A percentile compares a stretch with the other conserved stretches of the same genome.
Evolutionary conservation across 129 eudicot species (phyloP).

Genomic region (Centrapalus pauciflorus): DNA sequence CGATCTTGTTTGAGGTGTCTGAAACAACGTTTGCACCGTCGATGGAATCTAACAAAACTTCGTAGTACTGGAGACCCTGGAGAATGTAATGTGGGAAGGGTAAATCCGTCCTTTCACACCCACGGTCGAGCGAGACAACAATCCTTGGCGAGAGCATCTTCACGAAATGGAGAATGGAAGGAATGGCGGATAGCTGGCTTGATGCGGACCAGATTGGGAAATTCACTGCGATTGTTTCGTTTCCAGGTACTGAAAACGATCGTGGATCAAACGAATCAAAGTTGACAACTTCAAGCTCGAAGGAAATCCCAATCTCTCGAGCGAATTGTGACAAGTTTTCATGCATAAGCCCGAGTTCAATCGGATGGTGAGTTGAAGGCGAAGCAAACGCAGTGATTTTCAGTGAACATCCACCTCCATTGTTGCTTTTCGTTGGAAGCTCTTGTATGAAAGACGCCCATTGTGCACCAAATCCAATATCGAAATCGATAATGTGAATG

Average conservation of each 20-base stretch:
- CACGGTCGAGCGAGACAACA: conserved; percentile 46
- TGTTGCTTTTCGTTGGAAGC: conserved; percentile 37
- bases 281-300: conserved; percentile 57
- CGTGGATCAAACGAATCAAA: conserved; percentile 58
- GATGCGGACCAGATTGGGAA: conserved; percentile 55
- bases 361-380: conserved; percentile 57
- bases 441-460: conserved; percentile 78
- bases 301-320: conserved; percentile 40
- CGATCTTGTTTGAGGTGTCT: conserved; percentile 45
- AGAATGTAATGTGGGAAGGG: conserved; percentile 48
- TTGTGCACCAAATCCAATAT: conserved; percentile 73
- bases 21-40: conserved; percentile 41
- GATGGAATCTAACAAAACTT: conserved; percentile 42
- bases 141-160: conserved; percentile 51
- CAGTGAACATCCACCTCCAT: conserved; percentile 29
- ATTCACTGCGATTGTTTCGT: conserved; percentile 50
- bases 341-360: conserved; percentile 56
- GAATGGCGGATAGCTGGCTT: conserved; percentile 29
- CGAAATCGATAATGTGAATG: conserved; percentile 67
- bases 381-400: conserved; percentile 72
- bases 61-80: conserved; percentile 53
- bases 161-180: conserved; percentile 44
- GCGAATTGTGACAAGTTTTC: conserved; percentile 57
- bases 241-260: conserved; percentile 27
- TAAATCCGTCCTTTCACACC: conserved; percentile 57